Evolutionary conservation across 1,139 yeast genomes (phyloP).

Genomic region (Yamadazyma pseudoaaseri): DNA sequence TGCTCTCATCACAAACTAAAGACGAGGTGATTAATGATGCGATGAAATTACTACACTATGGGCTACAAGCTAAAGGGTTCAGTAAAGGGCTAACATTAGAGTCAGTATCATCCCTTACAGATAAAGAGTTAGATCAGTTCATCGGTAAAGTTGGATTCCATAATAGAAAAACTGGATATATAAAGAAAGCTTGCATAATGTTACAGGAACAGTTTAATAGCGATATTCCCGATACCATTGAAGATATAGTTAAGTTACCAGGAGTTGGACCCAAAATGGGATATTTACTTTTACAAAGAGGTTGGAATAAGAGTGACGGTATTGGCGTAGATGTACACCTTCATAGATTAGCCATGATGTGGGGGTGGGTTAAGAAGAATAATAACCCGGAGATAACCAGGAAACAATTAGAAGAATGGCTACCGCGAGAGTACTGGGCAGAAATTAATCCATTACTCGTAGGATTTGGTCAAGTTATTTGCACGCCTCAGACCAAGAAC

Average conservation of each 20-base stretch:
- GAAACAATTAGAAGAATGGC: conserved; percentile 65
- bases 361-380: conserved; percentile 68
- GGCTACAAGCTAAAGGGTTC: conserved; percentile 24
- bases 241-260: conserved; percentile 67
- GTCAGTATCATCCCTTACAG: conserved; percentile 45
- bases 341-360: conserved; percentile 76
- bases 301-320: conserved; percentile 75
- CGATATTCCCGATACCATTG: conserved; percentile 71
- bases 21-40: conserved; percentile 83
- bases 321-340: conserved; percentile 95
- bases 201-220: conserved; percentile 51
- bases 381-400: conserved; percentile 78
- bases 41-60: conserved; percentile 60
- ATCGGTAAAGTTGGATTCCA: conserved; percentile 90
- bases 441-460: conserved; percentile 85
- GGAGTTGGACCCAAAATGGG: conserved; percentile 99
- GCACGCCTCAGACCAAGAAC: conserved; percentile 68
- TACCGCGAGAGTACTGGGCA: conserved; percentile 72
- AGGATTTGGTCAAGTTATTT: conserved; percentile 90
- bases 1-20: conserved; percentile 91
- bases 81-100: conserved; percentile 32
- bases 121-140: conserved; percentile 56
- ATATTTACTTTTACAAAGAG: conserved; percentile 71
- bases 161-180: conserved; percentile 68
- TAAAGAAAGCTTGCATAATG: conserved; percentile 60